Conservation (phyloP, 1,284 basidiomycete genomes). For the Bondarzewia mesenterica region DNA sequence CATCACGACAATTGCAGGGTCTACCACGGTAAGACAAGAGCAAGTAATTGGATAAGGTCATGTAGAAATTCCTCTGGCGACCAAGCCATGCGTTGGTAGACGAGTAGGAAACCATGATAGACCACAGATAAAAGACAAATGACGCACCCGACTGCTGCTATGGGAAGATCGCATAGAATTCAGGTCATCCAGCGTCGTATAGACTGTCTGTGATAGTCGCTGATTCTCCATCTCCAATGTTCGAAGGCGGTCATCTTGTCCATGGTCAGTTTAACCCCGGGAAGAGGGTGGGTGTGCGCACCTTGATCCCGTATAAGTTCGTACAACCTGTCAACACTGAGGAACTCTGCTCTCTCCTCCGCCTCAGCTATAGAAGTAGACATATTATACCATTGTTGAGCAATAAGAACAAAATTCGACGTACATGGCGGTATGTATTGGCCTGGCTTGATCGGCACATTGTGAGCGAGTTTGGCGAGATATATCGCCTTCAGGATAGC, state of each 20-base stretch:
- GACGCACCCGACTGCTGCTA: constrained; percentile 11
- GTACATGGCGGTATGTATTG: constrained; percentile 88
- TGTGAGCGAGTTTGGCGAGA: constrained; percentile 76
- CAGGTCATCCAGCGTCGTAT: constrained; percentile 61
- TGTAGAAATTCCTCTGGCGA: no score
- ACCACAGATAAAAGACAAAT: constrained; percentile 7
- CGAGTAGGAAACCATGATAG: no score
- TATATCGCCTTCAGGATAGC: constrained; percentile 87
- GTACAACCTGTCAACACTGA: constrained; percentile 63
- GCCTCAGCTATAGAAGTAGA: constrained; percentile 46
- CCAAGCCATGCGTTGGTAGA: no score
- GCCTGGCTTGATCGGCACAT: constrained; percentile 77
- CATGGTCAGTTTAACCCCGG: neutral
- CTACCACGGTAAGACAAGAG: no score
- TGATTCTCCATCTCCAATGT: constrained; percentile 72
- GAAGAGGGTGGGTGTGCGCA: constrained; percentile 23
- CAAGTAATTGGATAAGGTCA: no score
- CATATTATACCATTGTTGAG: neutral
- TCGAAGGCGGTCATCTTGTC: constrained; percentile 58
- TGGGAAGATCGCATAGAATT: constrained; percentile 35
- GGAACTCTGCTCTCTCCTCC: constrained; percentile 48
- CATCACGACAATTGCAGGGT: no score
- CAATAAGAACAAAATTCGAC: constrained; percentile 24
- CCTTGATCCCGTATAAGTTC: constrained; percentile 72
- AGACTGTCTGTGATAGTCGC: constrained; percentile 51